Base-by-base conservation (phyloP, 805 yeast genomes). In the Hanseniaspora lachancei region DNA sequence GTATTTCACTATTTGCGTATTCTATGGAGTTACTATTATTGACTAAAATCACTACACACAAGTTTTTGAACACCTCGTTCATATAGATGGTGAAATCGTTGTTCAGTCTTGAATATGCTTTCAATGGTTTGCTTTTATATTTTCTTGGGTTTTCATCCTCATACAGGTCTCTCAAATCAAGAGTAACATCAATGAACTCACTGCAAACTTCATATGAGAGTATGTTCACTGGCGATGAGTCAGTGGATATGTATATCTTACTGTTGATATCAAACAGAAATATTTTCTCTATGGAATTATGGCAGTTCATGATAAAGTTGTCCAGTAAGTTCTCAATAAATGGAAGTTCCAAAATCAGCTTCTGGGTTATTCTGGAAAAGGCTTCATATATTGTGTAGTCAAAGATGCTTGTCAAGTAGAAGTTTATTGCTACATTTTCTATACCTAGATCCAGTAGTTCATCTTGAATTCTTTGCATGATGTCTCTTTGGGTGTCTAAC, bases 351-450 rank as follows among this genome's bases (percentile, higher is more conserved):
- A 89, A 86, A 35, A 93, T 85, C 58, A 91, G 74, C 62, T 89
- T 89, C 64, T 93, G 97, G 6, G 91, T 89, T 53, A 93, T 89
- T 63, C 96, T 77, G 16, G 95, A 85, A 63, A 93, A 87, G 1
- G 97, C 97, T 68, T 91, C 98, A 66, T 89, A 89, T 47, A 93
- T 88, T 20, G 96, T 86, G 68, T 89, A 96, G 68, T 93, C 97
- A 68, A 89, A 91, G 46, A 93, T 91, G 1, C 95, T 85, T 1
- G 98, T 93, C 62, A 88, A 74, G 68, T 93, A 93, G 68, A 88
- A 93, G 3, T 91, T 81, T 2, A 91, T 85, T 64, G 88, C 93
- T 18, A 89, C 95, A 23, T 54, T 95, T 63, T 89, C 95, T 36
- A 89, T 72, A 0, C 96, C 97, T 60, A 85, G 77, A 64, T 89